Conservation (phyloP, 2,329 filamentous ascomycete genomes). For the Cercospora canescens region DNA sequence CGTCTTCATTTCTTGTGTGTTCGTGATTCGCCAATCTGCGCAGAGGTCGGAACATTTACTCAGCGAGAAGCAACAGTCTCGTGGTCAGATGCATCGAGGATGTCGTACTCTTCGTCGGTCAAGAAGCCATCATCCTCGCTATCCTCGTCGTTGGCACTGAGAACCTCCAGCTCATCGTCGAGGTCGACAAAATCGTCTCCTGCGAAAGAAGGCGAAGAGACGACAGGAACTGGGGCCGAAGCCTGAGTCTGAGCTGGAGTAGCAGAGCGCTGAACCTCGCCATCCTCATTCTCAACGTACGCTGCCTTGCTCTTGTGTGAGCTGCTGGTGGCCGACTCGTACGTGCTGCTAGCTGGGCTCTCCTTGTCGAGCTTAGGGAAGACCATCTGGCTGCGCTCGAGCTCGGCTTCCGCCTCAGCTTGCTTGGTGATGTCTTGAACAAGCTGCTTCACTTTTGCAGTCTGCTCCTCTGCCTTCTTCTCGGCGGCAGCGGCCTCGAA, state of each 20-base stretch:
- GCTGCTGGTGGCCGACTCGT: conserved; percentile 55
- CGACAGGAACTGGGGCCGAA: conserved; percentile 13
- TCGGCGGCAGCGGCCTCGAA: conserved; percentile 32
- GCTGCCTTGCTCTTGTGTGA: conserved; percentile 48
- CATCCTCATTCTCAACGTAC: conserved; percentile 60
- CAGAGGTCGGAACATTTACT: not conserved
- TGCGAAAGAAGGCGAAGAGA: conserved; percentile 34
- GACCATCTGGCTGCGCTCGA: conserved; percentile 73
- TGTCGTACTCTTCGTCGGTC: conserved; percentile 98
- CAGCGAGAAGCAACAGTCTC: conserved; percentile 51
- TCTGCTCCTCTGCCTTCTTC: conserved; percentile 31
- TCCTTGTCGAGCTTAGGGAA: conserved; percentile 97
- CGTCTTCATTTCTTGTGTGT: not conserved
- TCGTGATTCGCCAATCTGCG: conserved; percentile 4
- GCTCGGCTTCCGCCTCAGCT: conserved; percentile 32
- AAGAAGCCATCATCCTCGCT: conserved; percentile 73
- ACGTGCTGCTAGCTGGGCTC: conserved; percentile 78
- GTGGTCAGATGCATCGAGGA: conserved; percentile 91
- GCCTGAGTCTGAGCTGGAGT: conserved; percentile 19
- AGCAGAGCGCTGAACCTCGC: conserved; percentile 49
- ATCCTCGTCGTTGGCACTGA: conserved; percentile 57
- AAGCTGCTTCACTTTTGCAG: conserved; percentile 32
- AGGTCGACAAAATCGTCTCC: conserved; percentile 50
- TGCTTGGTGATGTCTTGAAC: conserved; percentile 37
- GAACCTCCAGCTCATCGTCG: conserved; percentile 51